Conservation (phyloP, 306 rosid species). For the Abrus pulchellus region DNA sequence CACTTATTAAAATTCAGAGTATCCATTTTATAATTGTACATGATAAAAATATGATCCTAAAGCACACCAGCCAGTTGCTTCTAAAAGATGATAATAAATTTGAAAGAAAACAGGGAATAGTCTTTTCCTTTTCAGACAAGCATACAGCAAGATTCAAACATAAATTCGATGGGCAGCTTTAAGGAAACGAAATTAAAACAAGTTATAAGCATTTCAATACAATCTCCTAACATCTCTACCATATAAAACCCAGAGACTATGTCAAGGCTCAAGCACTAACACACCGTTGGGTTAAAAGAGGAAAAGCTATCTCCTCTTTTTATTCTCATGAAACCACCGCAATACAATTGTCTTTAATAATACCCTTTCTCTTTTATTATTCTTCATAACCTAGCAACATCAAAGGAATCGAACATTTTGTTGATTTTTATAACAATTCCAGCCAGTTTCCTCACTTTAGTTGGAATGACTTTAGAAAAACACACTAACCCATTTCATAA, state of each 20-base stretch:
- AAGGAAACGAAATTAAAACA: conserved; percentile 24
- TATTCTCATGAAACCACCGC: background rate
- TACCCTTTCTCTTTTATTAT: background rate
- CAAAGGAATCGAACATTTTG: background rate
- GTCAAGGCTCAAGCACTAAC: background rate
- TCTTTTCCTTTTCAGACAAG: background rate
- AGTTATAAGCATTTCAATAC: conserved; percentile 1
- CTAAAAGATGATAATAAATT: background rate
- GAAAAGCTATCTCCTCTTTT: background rate
- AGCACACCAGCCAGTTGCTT: conserved; percentile 36
- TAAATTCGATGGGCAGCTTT: background rate
- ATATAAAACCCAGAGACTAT: background rate
- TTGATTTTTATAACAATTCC: background rate
- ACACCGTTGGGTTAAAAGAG: background rate
- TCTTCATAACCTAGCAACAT: conserved; percentile 4
- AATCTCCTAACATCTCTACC: background rate
- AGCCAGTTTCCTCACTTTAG: background rate
- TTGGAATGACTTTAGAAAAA: background rate
- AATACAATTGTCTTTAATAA: background rate
- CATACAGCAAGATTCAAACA: background rate
- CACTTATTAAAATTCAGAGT: background rate
- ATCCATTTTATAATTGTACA: background rate
- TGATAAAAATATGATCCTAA: background rate
- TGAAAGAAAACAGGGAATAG: background rate
- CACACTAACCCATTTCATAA: background rate